Evolutionary conservation across 257 asterid genomes (phyloP).

Genomic region (Solanum habrochaites): DNA sequence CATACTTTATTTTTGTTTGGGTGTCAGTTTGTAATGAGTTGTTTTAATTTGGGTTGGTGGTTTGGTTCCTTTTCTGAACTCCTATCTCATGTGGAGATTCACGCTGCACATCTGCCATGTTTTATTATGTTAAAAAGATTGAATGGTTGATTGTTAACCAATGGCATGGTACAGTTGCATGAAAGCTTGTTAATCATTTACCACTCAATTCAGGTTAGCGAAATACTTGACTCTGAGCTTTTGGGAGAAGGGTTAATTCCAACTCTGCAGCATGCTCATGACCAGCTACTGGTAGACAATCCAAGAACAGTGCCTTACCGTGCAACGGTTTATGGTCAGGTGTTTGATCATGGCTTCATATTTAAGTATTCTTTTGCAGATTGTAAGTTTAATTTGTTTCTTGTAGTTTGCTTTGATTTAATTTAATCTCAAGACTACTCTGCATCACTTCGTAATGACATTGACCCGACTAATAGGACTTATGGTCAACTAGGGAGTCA

Average conservation of each 20-base stretch:
- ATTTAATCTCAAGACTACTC: not conserved
- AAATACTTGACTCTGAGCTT: conserved; percentile 88
- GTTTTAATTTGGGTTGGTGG: not conserved
- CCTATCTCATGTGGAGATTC: not conserved
- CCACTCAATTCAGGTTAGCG: conserved; percentile 58
- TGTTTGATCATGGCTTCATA: conserved; percentile 15
- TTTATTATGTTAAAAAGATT: not conserved
- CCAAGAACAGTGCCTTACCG: conserved; percentile 77
- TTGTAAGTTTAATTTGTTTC: not conserved
- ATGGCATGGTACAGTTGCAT: not conserved
- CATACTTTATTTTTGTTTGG: not conserved
- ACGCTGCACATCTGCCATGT: not conserved
- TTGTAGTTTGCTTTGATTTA: not conserved
- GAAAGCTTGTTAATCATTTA: not conserved
- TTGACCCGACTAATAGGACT: not conserved
- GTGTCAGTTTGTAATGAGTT: not conserved
- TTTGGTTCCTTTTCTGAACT: not conserved
- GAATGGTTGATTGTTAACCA: not conserved
- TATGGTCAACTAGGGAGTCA: not conserved
- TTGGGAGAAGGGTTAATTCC: conserved; percentile 98
- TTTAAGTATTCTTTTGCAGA: not conserved
- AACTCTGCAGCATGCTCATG: conserved; percentile 95
- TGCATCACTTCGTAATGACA: not conserved
- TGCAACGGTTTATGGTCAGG: conserved; percentile 90
- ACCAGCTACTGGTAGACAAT: conserved; percentile 63